Percentiles rank a stretch among this genome's conserved stretches.
Evolutionary conservation across 169 alveolate species (phyloP).

Genomic region (Cryptosporidium meleagridis): DNA sequence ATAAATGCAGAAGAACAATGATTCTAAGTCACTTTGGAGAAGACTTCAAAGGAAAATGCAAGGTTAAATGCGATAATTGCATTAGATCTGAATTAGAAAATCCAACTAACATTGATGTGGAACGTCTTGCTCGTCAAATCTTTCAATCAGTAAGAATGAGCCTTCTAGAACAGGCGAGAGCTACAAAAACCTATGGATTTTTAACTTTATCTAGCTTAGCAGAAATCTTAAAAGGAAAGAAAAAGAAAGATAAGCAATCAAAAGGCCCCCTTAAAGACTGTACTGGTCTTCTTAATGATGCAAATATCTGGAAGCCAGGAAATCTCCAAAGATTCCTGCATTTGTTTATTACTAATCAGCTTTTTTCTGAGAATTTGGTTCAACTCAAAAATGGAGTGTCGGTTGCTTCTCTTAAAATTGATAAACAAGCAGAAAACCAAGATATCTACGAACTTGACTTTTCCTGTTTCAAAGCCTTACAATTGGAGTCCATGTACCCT

Average conservation of each 20-base stretch:
- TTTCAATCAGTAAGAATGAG: neutral
- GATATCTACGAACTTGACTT: neutral
- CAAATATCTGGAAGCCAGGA: slow-evolving; percentile 29
- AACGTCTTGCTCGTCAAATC: neutral
- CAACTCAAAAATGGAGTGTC: slow-evolving; percentile 63
- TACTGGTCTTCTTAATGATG: slow-evolving; percentile 17
- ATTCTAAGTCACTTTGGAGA: slow-evolving; percentile 87
- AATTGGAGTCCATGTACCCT: neutral
- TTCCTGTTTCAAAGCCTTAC: neutral
- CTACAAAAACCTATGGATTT: slow-evolving; percentile 32
- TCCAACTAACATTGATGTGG: slow-evolving; percentile 16
- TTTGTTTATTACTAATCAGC: slow-evolving; percentile 5
- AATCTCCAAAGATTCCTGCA: slow-evolving; percentile 41
- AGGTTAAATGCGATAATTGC: slow-evolving; percentile 80
- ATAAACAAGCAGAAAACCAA: neutral
- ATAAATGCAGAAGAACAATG: slow-evolving; percentile 85
- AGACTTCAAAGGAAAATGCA: slow-evolving; percentile 82
- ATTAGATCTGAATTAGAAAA: slow-evolving; percentile 37
- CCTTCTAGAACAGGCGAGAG: slow-evolving; percentile 4
- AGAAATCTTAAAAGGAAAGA: slow-evolving; percentile 45
- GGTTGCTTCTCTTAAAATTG: slow-evolving; percentile 48
- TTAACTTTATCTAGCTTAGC: slow-evolving; percentile 37
- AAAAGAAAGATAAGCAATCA: neutral
- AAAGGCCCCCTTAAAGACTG: slow-evolving; percentile 34
- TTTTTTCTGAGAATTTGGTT: slow-evolving; percentile 39